A percentile compares a stretch with the other conserved stretches of the same genome.
phyloP scores from a whole-genome alignment of 1,284 basidiomycete genomes.

The Moniliella sp. region DNA sequence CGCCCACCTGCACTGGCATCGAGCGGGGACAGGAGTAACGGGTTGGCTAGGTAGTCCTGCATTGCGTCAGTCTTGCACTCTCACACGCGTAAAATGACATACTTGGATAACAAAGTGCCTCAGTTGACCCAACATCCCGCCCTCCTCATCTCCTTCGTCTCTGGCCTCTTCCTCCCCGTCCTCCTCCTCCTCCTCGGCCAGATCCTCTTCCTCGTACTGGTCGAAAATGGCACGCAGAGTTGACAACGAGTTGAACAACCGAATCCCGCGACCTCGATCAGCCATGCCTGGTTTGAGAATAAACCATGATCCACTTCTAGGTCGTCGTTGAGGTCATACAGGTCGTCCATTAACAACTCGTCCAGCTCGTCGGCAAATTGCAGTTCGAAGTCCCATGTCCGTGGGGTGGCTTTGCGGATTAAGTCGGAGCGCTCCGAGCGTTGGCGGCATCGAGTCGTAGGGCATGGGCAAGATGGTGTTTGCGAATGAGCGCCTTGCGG shows the following conservation, averaged over 20 bases:
- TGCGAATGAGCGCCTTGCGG: slow-evolving; percentile 76
- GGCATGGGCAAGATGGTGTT: slow-evolving; percentile 75
- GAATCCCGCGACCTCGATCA: slow-evolving; percentile 80
- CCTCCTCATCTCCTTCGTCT: slow-evolving; percentile 21
- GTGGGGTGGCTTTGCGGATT: too few relatives aligned
- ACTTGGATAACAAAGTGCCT: slow-evolving; percentile 94
- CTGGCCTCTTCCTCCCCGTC: not conserved
- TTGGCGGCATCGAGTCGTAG: too few relatives aligned
- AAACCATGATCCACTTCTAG: too few relatives aligned
- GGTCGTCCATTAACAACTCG: slow-evolving; percentile 74
- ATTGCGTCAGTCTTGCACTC: too few relatives aligned
- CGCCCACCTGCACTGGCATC: slow-evolving; percentile 8
- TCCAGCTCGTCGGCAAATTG: slow-evolving; percentile 84
- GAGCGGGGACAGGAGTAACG: slow-evolving; percentile 42
- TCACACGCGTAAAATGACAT: not conserved
- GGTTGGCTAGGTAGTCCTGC: slow-evolving; percentile 62
- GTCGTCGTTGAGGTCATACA: slow-evolving; percentile 70
- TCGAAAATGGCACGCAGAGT: slow-evolving; percentile 57
- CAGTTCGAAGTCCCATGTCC: slow-evolving; percentile 64
- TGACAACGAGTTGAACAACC: slow-evolving; percentile 62
- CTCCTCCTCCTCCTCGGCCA: slow-evolving; percentile 26
- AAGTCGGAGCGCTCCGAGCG: too few relatives aligned
- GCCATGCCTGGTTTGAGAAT: slow-evolving; percentile 86
- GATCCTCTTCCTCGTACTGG: slow-evolving; percentile 43
- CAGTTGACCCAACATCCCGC: slow-evolving; percentile 47